Evolutionary conservation across 768 basidiomycete species (phyloP).

Genomic region (Leccinum aurantiacum): DNA sequence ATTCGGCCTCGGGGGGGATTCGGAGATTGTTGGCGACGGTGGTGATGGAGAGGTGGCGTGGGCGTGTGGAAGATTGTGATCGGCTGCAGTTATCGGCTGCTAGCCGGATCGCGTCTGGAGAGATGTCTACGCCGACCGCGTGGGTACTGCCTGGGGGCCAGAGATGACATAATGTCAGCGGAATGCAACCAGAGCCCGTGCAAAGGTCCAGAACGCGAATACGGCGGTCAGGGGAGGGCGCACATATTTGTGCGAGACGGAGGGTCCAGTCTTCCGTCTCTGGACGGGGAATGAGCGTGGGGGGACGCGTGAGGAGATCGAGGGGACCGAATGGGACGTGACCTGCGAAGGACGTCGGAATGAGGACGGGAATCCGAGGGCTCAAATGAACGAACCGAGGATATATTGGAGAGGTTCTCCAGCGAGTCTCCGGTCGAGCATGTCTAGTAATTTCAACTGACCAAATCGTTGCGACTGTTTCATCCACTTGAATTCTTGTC

Average conservation of each 20-base stretch:
- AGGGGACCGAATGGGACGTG: conserved; percentile 88
- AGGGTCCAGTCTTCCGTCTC: conserved; percentile 89
- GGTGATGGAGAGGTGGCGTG: conserved; percentile 18
- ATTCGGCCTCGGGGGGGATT: background rate
- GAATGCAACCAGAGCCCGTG: conserved; percentile 91
- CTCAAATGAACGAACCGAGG: conserved; percentile 52
- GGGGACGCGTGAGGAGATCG: conserved; percentile 66
- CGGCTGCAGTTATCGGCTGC: conserved; percentile 44
- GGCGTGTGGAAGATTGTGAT: conserved; percentile 7
- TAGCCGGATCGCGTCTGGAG: conserved; percentile 53
- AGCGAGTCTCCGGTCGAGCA: conserved; percentile 57
- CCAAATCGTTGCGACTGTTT: conserved; percentile 20
- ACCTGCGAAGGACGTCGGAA: conserved; percentile 35
- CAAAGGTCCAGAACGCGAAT: conserved; percentile 79
- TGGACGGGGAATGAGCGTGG: conserved; percentile 90
- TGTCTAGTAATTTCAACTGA: conserved; percentile 22
- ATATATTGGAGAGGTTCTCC: conserved; percentile 93
- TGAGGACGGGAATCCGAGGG: background rate
- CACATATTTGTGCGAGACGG: conserved; percentile 51
- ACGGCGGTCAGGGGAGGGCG: conserved; percentile 30
- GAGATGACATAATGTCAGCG: conserved; percentile 73
- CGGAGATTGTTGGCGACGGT: conserved; percentile 5
- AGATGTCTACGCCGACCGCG: conserved; percentile 69
- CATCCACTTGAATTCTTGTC: conserved; percentile 53
- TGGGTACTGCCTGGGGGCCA: conserved; percentile 54